Base-by-base conservation (phyloP, 768 basidiomycete species). In the Leccinum subtestaceum region DNA sequence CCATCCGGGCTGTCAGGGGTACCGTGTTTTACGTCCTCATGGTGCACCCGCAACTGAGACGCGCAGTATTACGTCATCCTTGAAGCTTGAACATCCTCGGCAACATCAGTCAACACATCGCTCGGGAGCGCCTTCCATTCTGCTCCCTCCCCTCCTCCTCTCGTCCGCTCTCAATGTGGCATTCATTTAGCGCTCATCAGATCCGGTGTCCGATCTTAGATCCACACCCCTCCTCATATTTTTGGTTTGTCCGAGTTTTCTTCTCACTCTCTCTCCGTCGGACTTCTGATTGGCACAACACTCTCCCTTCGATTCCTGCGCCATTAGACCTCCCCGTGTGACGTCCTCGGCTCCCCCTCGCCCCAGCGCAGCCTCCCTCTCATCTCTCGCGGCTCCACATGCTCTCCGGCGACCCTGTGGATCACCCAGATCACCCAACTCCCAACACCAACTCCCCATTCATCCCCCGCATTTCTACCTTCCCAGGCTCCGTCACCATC, bases 121-220 rank as follows among this genome's bases (percentile, higher is more conserved):
- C 27, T 66, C 65, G 65, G 65, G 38, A 67, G 65, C 65, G 64
- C 43, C 56, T 54, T 59, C 57, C 53, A 58, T 56, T 56, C 13
- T 12, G 32, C 47, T 27, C 47, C n/a, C 34, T 23, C 34, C 51
- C 12, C 51, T n/a, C 21, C 50, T 31, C 50, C 50, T 31, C 50
- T 51, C 50, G 9, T 23, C 40, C 46, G 8, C 23, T 34, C 43
- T 15, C 51, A 13, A 50, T 53, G 36, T 49, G 32, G 43, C 45
- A 52, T 19, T 51, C 50, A 51, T 51, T 51, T 51, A 19, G 31
- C 50, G 50, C 50, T 43, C 50, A 64, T 64, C 60, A 64, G 60
- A 63, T 60, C 56, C 52, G 52, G 32, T 53, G 47, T 36, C 17
- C 34, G 61, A 63, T 67, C 61, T 58, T 43, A 64, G 59, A 61